These are phyloP conservation scores for Populus alba DNA, from an alignment of 345 rosid genomes.

Conservation along the genomic window DNA sequence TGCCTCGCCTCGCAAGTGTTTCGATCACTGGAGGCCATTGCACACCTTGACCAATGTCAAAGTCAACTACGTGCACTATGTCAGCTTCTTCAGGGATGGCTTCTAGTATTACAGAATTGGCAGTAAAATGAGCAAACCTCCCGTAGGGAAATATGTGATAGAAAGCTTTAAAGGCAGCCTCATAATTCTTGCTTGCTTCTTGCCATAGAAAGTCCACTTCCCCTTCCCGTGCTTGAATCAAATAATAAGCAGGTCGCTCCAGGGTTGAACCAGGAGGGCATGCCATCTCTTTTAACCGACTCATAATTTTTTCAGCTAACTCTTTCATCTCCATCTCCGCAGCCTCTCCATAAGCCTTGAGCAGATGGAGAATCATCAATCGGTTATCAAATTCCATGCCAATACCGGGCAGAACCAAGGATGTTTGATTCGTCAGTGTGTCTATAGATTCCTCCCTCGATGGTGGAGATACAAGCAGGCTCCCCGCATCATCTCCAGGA, in stretches of 20 bases:
- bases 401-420: conserved; percentile 21
- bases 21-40: conserved; percentile 48
- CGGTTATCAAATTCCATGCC: conserved; percentile 27
- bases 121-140: conserved; percentile 44
- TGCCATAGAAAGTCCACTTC: conserved; percentile 18
- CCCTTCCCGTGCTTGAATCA: conserved; percentile 28
- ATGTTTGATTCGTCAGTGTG: background rate
- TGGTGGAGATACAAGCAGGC: conserved; percentile 10
- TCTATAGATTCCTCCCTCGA: conserved; percentile 12
- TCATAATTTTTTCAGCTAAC: conserved; percentile 21
- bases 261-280: conserved; percentile 24
- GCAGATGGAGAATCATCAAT: conserved; percentile 29
- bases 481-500: conserved; percentile 14
- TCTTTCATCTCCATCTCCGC: conserved; percentile 23
- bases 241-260: conserved; percentile 29
- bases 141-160: conserved; percentile 40
- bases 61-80: conserved; percentile 32
- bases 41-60: conserved; percentile 37
- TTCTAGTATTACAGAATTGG: conserved; percentile 42
- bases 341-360: conserved; percentile 49
- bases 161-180: conserved; percentile 35
- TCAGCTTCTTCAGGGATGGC: conserved; percentile 27
- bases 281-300: conserved; percentile 24
- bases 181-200: conserved; percentile 33
- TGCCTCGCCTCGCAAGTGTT: conserved; percentile 20